Conservation (phyloP, 495 filamentous ascomycete genomes). For the Saxophila tyrrhenica region DNA sequence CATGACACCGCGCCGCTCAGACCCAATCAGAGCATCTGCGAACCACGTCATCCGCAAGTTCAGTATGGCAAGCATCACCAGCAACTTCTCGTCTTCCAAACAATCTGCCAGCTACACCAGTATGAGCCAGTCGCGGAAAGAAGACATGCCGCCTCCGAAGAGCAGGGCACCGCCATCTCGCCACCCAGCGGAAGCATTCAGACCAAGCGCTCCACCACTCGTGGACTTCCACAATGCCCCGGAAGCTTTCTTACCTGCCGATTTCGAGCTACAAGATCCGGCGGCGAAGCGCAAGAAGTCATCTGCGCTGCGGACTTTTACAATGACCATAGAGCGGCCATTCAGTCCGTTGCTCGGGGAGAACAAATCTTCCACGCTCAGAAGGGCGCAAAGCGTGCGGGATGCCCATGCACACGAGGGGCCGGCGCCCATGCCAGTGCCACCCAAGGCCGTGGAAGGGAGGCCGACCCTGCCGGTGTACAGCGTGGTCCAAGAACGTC, state of each 20-base stretch:
- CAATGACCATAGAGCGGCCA: slow-evolving; percentile 16
- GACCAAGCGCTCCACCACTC: slow-evolving; percentile 7
- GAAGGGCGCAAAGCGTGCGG: slow-evolving; percentile 16
- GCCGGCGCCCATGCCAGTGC: background rate
- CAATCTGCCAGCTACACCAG: slow-evolving; percentile 44
- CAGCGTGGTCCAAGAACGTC: slow-evolving; percentile 11
- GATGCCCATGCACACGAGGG: background rate
- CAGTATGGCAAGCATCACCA: slow-evolving; percentile 59
- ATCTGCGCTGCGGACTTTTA: slow-evolving; percentile 18
- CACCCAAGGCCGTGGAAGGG: background rate
- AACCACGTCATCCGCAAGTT: slow-evolving; percentile 75
- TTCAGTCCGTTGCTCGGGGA: slow-evolving; percentile 18
- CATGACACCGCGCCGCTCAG: slow-evolving; percentile 56
- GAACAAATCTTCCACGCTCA: slow-evolving; percentile 13
- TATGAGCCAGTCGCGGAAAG: slow-evolving; percentile 23
- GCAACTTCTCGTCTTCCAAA: slow-evolving; percentile 43
- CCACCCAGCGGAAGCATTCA: background rate
- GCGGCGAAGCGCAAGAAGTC: slow-evolving; percentile 14
- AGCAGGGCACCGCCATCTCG: background rate
- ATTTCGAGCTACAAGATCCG: slow-evolving; percentile 27
- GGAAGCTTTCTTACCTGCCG: slow-evolving; percentile 31
- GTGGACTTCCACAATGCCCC: slow-evolving; percentile 20
- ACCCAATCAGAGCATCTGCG: slow-evolving; percentile 55
- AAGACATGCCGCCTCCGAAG: slow-evolving; percentile 19
- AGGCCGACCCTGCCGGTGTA: slow-evolving; percentile 4